These are phyloP conservation scores for Fusarium continuum DNA, from an alignment of 2,329 filamentous ascomycete species.

Conservation along the genomic window DNA sequence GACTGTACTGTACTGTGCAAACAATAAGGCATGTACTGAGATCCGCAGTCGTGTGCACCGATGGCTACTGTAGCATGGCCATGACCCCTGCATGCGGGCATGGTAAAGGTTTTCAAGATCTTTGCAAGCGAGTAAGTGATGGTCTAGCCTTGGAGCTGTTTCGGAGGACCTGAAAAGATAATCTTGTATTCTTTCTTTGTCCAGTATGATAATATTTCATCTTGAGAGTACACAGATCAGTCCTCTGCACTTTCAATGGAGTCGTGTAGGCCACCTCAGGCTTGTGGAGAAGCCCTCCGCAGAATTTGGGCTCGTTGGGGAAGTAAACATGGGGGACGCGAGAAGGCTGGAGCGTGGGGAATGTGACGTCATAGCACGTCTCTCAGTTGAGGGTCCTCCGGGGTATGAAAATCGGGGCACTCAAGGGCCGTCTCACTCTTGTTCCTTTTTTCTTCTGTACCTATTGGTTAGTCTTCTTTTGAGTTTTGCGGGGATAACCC, in stretches of 20 bases:
- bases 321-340: constrained; percentile 23
- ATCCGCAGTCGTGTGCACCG: constrained; percentile 6
- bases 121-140: not conserved
- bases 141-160: not conserved
- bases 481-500: not conserved
- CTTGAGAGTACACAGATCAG: not conserved
- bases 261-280: not conserved
- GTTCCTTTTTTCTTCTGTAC: not conserved
- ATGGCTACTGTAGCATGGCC: not conserved
- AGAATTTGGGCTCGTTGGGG: constrained; percentile 18
- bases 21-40: constrained; percentile 1
- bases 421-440: not conserved
- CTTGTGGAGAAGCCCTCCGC: constrained; percentile 22
- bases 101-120: not conserved
- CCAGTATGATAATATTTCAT: not conserved
- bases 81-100: constrained; percentile 11
- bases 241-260: not conserved
- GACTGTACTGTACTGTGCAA: not conserved
- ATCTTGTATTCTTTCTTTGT: not conserved
- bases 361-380: constrained; percentile 39
- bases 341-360: constrained; percentile 32
- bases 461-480: not conserved
- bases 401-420: constrained; percentile 31
- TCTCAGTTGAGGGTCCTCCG: constrained; percentile 2
- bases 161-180: not conserved